These are phyloP conservation scores for Vanilla planifolia DNA, from an alignment of 106 monocot species.

Conservation along the genomic window DNA sequence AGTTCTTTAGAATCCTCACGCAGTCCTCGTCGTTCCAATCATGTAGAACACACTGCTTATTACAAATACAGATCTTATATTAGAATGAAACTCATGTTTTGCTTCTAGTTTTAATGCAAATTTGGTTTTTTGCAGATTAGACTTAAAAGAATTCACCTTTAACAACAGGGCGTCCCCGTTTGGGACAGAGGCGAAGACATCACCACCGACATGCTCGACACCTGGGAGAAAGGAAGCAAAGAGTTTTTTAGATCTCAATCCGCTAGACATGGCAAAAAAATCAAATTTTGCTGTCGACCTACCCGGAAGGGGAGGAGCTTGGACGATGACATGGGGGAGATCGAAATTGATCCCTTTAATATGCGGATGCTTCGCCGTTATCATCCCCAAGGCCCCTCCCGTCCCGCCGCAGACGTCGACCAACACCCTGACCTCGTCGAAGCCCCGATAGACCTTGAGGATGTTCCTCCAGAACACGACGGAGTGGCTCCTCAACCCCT, in stretches of 20 bases:
- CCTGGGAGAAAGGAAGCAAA: constrained; percentile 1
- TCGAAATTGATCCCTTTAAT: constrained; percentile 28
- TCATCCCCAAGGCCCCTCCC: constrained; percentile 9
- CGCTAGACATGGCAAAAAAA: background rate
- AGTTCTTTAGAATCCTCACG: constrained; percentile 23
- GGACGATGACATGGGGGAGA: constrained; percentile 21
- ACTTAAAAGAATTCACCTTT: constrained; percentile 8
- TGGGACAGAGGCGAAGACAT: constrained; percentile 14
- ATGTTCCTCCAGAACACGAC: constrained; percentile 34
- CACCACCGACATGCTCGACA: constrained; percentile 14
- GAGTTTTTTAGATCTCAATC: background rate
- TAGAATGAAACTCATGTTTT: background rate
- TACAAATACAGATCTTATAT: background rate
- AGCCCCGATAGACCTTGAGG: constrained; percentile 23
- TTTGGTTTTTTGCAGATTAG: background rate
- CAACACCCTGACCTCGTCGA: constrained; percentile 10
- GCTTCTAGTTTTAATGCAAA: background rate
- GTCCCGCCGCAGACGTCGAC: constrained; percentile 24
- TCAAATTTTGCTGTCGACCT: background rate
- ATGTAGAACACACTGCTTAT: constrained; percentile 21
- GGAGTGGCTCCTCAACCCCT: constrained; percentile 43
- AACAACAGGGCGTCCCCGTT: constrained; percentile 14
- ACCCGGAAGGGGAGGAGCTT: constrained; percentile 11
- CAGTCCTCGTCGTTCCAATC: constrained; percentile 31
- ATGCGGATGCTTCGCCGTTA: constrained; percentile 10